Evolutionary conservation across 2,329 filamentous ascomycete genomes (phyloP).

Genomic region (Clarireedia monteithiana): DNA sequence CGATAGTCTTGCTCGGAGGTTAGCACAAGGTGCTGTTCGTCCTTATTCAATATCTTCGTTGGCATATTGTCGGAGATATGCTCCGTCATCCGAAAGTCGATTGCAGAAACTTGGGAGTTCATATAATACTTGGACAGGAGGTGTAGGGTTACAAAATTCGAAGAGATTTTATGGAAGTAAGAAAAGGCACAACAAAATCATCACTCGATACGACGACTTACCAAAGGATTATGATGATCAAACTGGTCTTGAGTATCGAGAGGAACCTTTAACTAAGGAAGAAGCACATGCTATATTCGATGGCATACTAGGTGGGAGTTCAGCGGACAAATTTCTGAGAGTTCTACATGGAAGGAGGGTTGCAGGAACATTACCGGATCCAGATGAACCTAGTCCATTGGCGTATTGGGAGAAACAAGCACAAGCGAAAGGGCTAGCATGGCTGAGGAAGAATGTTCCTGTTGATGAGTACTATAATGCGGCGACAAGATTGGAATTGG

Average conservation of each 20-base stretch:
- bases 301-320: conserved; percentile 33
- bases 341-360: conserved; percentile 57
- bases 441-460: conserved; percentile 45
- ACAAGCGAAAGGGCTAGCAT: conserved; percentile 41
- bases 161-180: conserved; percentile 4
- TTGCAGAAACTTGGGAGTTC: background rate
- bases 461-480: conserved; percentile 56
- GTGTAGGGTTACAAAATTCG: conserved; percentile 3
- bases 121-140: background rate
- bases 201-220: conserved; percentile 45
- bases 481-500: conserved; percentile 54
- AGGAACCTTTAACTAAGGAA: conserved; percentile 38
- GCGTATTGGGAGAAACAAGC: conserved; percentile 26
- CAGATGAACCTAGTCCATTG: conserved; percentile 32
- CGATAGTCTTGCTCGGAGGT: conserved; percentile 19
- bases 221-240: conserved; percentile 49
- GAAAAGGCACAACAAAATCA: background rate
- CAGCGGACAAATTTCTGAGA: conserved; percentile 46
- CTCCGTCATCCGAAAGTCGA: background rate
- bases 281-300: conserved; percentile 46
- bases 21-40: conserved; percentile 14
- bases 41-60: conserved; percentile 12
- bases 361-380: conserved; percentile 56
- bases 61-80: background rate
- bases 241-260: conserved; percentile 45